A percentile compares a stretch with the other conserved stretches of the same genome.
phyloP scores from a whole-genome alignment of 768 basidiomycete genomes.

The Coprinellus micaceus region DNA sequence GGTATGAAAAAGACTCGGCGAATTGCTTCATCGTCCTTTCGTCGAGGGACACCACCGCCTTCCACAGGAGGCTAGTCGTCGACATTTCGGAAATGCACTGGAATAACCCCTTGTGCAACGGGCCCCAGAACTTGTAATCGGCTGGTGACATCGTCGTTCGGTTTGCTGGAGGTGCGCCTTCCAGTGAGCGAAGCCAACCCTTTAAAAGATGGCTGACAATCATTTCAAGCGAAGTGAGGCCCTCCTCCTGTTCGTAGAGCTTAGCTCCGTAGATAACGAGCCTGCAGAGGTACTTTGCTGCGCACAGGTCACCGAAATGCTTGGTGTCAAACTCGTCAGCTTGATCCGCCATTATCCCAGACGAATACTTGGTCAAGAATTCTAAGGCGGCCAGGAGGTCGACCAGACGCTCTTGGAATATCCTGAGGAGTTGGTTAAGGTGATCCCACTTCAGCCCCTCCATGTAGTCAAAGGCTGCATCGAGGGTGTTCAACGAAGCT shows the following conservation, averaged over 20 bases:
- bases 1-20: background rate
- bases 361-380: background rate
- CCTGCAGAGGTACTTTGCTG: too few relatives aligned
- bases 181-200: background rate
- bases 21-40: background rate
- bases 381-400: background rate
- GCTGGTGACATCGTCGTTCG: background rate
- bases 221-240: background rate
- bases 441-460: background rate
- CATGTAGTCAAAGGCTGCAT: background rate
- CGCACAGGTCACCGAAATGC: too few relatives aligned
- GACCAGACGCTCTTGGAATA: background rate
- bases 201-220: background rate
- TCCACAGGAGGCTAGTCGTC: background rate
- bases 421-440: background rate
- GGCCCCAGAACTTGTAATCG: background rate
- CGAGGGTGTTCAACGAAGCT: background rate
- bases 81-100: background rate
- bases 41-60: background rate
- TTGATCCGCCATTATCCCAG: background rate
- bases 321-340: too few relatives aligned
- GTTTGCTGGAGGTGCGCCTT: background rate
- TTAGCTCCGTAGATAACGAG: too few relatives aligned
- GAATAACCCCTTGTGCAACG: background rate
- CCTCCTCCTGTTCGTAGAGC: too few relatives aligned